Conservation (phyloP, 1,284 basidiomycete genomes). For the Rhodotorula sp. region DNA sequence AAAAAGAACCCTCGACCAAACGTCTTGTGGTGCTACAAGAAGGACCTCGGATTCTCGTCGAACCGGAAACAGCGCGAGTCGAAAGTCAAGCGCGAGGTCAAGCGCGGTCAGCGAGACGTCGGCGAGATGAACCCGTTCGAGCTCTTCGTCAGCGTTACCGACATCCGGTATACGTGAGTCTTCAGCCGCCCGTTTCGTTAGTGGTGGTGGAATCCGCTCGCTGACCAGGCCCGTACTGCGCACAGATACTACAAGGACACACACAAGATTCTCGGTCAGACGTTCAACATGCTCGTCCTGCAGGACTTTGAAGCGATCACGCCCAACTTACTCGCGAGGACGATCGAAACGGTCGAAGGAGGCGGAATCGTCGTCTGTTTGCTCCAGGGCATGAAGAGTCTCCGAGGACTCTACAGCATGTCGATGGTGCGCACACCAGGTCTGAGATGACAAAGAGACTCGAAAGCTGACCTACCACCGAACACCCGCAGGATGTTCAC, state of each 20-base stretch:
- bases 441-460: no score
- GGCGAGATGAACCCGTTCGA: slow-evolving; percentile 98
- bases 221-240: background rate
- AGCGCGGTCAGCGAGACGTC: slow-evolving; percentile 87
- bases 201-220: background rate
- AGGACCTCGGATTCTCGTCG: slow-evolving; percentile 89
- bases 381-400: slow-evolving; percentile 90
- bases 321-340: slow-evolving; percentile 92
- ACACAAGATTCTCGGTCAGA: slow-evolving; percentile 93
- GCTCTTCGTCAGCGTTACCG: slow-evolving; percentile 97
- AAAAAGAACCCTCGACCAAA: slow-evolving; percentile 70
- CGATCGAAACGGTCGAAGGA: slow-evolving; percentile 97
- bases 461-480: background rate
- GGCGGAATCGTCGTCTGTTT: slow-evolving; percentile 90
- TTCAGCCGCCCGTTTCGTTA: no score
- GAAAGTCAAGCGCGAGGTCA: slow-evolving; percentile 91
- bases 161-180: slow-evolving; percentile 90
- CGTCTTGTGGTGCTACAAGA: slow-evolving; percentile 97
- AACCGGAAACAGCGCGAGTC: slow-evolving; percentile 96
- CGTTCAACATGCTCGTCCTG: slow-evolving; percentile 94
- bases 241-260: slow-evolving; percentile 85
- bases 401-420: slow-evolving; percentile 92
- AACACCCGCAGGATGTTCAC: slow-evolving; percentile 76
- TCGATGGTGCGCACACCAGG: slow-evolving; percentile 69
- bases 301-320: slow-evolving; percentile 99